A percentile compares a stretch with the other conserved stretches of the same genome.
Evolutionary conservation across 306 rosid species (phyloP).

Genomic region (Comarum palustre): DNA sequence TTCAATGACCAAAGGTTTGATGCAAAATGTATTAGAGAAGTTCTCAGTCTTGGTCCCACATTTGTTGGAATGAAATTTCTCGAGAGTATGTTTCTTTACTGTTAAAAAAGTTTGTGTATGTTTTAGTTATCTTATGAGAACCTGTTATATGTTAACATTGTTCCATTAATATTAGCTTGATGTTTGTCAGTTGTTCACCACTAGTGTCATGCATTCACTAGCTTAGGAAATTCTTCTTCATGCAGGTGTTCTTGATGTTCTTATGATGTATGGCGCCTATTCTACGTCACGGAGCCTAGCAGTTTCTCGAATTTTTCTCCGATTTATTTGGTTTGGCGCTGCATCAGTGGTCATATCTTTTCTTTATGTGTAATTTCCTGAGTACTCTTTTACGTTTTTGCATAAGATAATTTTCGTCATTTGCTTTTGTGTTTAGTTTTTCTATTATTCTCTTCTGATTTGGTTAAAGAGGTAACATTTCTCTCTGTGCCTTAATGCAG

Average conservation of each 20-base stretch:
- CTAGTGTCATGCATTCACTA: not conserved
- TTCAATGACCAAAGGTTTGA: constrained; percentile 60
- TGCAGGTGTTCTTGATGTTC: constrained; percentile 82
- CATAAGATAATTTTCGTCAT: constrained; percentile 5
- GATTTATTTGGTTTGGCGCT: constrained; percentile 76
- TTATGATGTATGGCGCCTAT: constrained; percentile 97
- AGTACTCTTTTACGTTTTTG: constrained; percentile 8
- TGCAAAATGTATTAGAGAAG: constrained; percentile 68
- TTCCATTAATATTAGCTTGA: not conserved
- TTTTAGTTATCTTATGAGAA: not conserved
- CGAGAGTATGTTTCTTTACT: constrained; percentile 60
- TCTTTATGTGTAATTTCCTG: constrained; percentile 69
- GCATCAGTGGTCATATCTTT: constrained; percentile 69
- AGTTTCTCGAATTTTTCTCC: constrained; percentile 72
- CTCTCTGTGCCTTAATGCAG: constrained; percentile 45
- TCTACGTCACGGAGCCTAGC: constrained; percentile 70
- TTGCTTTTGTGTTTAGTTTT: constrained; percentile 10
- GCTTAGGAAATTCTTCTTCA: constrained; percentile 21
- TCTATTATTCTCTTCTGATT: constrained; percentile 7
- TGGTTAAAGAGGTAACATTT: constrained; percentile 4
- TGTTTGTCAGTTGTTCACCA: constrained; percentile 6
- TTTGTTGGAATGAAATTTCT: constrained; percentile 79
- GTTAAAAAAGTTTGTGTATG: not conserved
- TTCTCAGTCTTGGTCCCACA: constrained; percentile 94
- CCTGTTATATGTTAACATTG: not conserved